Conservation (phyloP, 495 filamentous ascomycete genomes). For the Alectoria sarmentosa region DNA sequence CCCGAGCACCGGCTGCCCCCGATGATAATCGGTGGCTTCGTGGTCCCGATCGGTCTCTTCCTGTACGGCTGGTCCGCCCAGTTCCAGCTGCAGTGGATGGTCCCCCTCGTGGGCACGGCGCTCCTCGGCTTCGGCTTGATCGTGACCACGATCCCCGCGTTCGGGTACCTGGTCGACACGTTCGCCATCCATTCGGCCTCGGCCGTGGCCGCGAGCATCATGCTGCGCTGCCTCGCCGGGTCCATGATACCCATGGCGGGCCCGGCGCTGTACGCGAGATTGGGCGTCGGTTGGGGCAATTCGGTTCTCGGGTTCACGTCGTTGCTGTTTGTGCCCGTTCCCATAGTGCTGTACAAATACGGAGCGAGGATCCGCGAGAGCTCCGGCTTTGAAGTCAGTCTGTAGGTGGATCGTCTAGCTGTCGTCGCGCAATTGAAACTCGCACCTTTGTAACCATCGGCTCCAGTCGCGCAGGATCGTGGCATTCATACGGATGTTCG, state of each 20-base stretch:
- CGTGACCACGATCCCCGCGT: conserved; percentile 41
- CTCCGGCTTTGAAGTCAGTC: too few species aligned
- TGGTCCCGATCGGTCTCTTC: conserved; percentile 30
- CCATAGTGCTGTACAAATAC: conserved; percentile 29
- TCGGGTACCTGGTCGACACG: conserved; percentile 54
- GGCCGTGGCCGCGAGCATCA: conserved; percentile 44
- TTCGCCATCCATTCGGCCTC: conserved; percentile 46
- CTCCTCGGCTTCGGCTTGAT: conserved; percentile 26
- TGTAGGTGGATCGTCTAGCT: too few species aligned
- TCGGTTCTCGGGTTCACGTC: conserved; percentile 39
- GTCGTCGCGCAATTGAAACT: too few species aligned
- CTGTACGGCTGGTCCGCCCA: conserved; percentile 31
- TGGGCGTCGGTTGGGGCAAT: conserved; percentile 44
- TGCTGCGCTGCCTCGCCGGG: conserved; percentile 43
- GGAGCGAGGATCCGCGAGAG: conserved; percentile 27
- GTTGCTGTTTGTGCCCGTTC: conserved; percentile 34
- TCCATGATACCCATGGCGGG: conserved; percentile 45
- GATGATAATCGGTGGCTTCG: conserved; percentile 12
- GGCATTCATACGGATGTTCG: too few species aligned
- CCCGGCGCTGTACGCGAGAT: conserved; percentile 37
- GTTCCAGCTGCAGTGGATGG: conserved; percentile 28
- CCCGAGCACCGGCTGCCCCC: conserved; percentile 29
- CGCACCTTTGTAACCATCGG: too few species aligned
- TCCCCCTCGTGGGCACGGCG: conserved; percentile 27
- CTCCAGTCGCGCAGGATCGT: too few species aligned